Evolutionary conservation across 2,329 filamentous ascomycete genomes (phyloP), one percentile per base, ranked within the genome.

Genomic region (Aspergillus sp.): DNA sequence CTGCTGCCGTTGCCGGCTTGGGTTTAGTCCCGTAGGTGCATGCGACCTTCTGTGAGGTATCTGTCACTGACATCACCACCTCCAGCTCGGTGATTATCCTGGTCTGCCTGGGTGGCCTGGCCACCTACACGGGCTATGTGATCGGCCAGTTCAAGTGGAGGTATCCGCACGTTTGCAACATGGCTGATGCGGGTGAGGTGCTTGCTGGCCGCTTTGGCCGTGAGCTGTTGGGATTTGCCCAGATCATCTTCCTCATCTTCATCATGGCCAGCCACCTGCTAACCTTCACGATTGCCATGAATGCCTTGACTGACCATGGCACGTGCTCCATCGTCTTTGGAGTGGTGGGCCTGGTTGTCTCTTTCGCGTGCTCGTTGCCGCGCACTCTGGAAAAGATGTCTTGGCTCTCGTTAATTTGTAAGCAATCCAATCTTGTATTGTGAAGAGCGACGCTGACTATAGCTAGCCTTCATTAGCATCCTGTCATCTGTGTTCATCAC

Each of bases 181-280:
- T 91, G 71, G 86, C 87, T 21, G 89, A 91, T 67, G 88, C 87
- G 13, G 88, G 87, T 2, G 78, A 82, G 48, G 78, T 91, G 51
- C 78, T 91, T 53, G 80, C 81, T 60, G 89, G 89, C 8, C 78
- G 75, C 17, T 77, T 84, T 41, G 87, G 87, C 1, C 84, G 86
- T 63, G 86, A 89, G 71, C 65, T 91, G 32, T 78, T 90, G 48
- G 87, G 87, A 23, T 74, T 79, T 63, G 87, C 84, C 64, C 87
- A 89, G 67, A 77, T 84, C 9, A 74, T 91, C 17, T 86, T 90
- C 73, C 79, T 91, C 41, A 77, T 89, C 58, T 90, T 91, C 76
- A 83, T 90, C 67, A 87, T 89, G 75, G 87, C 84, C 36, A 89
- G 87, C n/a, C 90, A 92, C 75, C 80, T 89, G 55, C 78, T 91